Conservation (phyloP, 2,329 filamentous ascomycete genomes). For the Bisporella sp. region DNA sequence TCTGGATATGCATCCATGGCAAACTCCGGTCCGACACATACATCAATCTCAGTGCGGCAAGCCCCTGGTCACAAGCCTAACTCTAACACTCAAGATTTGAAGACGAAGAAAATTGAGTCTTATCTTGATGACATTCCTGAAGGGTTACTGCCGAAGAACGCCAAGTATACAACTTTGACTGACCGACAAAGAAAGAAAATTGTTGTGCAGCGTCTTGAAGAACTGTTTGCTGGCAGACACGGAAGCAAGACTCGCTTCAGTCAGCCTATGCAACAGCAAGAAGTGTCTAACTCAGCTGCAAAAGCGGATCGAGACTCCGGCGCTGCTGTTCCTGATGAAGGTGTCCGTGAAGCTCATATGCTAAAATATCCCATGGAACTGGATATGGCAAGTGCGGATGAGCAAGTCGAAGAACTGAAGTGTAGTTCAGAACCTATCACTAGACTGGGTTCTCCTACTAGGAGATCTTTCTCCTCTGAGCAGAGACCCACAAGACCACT, state of each 20-base stretch:
- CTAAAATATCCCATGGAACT: constrained; percentile 18
- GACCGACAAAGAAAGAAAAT: constrained; percentile 71
- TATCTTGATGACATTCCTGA: constrained; percentile 69
- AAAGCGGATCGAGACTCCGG: constrained; percentile 27
- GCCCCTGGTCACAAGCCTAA: neutral
- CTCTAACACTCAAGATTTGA: constrained; percentile 12
- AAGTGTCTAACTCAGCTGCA: constrained; percentile 47
- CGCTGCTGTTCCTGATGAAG: constrained; percentile 22
- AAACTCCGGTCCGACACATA: constrained; percentile 30
- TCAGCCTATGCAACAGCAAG: constrained; percentile 31
- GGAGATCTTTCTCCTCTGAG: constrained; percentile 40
- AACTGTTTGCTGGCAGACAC: constrained; percentile 71
- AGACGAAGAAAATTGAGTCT: constrained; percentile 56
- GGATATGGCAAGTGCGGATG: constrained; percentile 7
- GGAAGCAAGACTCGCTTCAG: constrained; percentile 17
- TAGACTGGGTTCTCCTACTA: neutral
- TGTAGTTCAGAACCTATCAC: constrained; percentile 17
- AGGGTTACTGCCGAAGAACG: constrained; percentile 55
- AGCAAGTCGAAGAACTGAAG: constrained; percentile 14
- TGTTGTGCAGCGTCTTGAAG: constrained; percentile 69
- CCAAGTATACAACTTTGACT: constrained; percentile 43
- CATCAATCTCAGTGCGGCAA: constrained; percentile 12
- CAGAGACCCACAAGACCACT: constrained; percentile 71
- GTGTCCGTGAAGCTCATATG: constrained; percentile 34
- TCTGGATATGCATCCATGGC: constrained; percentile 63